Base-by-base conservation (phyloP, 805 yeast genomes). In the Nakazawaea siamensis region DNA sequence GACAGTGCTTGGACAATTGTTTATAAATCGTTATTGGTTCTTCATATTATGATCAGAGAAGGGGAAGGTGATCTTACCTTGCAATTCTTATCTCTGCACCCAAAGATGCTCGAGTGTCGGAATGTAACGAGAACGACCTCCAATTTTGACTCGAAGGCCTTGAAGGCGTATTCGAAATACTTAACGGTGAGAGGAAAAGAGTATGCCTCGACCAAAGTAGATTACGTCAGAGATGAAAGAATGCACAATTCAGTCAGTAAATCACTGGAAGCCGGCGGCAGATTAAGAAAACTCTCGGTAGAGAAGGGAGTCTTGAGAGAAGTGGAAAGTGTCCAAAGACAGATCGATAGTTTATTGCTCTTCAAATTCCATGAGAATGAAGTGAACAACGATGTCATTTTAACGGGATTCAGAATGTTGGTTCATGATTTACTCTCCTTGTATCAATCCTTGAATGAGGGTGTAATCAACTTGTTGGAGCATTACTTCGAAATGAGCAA, bases 401-500 rank as follows among this genome's bases (percentile, higher is more conserved):
- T 90, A 43, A 81, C 90, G 27, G 82, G 90, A 20, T 92, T 90
- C 62, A 67, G 95, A 39, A 68, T 90, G 59, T 68, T 92, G 31
- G 95, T 90, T n/a, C 83, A 82, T 47, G 98, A 92, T 55, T 65
- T 90, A 42, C 66, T 92, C 44, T 74, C 88, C 1, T 62, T 92
- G 26, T 94, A 85, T 59, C 95, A 90, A 58, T 80, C 84, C 31
- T 64, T 92, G 45, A 92, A 92, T 58, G 97, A 92, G 58, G 98
- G 97, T 25, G 95, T 92, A 18, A 88, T 92, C 47, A 92, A 92
- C 48, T 61, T 92, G 28, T 69, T 92, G 43, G 97, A 92, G 56
- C 94, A 90, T 50, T 92, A 84, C 58, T 92, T 92, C 61, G 98
- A 92, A 58, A 80, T 92, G 76, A 77, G 90, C 24, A 78, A 73